phyloP scores from a whole-genome alignment of 2,329 filamentous ascomycete genomes.

The Neurospora crassa region DNA sequence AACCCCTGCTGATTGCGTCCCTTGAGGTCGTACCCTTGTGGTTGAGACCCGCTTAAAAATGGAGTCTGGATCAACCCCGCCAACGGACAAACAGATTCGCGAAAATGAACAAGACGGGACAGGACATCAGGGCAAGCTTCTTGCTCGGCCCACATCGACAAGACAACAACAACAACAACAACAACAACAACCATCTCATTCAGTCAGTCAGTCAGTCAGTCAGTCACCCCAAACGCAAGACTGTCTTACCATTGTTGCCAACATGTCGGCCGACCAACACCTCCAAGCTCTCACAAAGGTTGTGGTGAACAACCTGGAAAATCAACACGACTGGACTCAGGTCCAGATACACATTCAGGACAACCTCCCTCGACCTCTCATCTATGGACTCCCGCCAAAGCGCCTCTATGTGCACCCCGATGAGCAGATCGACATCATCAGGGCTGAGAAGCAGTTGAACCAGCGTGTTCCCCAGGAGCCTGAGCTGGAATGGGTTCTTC shows the following conservation, averaged over 20 bases:
- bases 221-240: background rate
- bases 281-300: slow-evolving; percentile 40
- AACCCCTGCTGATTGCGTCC: background rate
- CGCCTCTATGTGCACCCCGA: slow-evolving; percentile 73
- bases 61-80: background rate
- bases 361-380: slow-evolving; percentile 48
- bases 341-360: slow-evolving; percentile 44
- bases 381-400: slow-evolving; percentile 64
- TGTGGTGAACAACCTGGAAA: slow-evolving; percentile 60
- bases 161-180: no score
- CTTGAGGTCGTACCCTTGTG: background rate
- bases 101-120: background rate
- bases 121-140: background rate
- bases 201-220: background rate
- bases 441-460: slow-evolving; percentile 42
- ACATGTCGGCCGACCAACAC: slow-evolving; percentile 12
- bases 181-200: background rate
- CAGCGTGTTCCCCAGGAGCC: slow-evolving; percentile 37
- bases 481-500: slow-evolving; percentile 68
- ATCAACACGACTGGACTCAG: slow-evolving; percentile 67
- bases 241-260: background rate
- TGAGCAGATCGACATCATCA: slow-evolving; percentile 66
- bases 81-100: background rate
- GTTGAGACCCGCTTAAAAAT: background rate
- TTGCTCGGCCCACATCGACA: background rate